phyloP scores from a whole-genome alignment of 495 filamentous ascomycete species.

The Cercophora sp. region DNA sequence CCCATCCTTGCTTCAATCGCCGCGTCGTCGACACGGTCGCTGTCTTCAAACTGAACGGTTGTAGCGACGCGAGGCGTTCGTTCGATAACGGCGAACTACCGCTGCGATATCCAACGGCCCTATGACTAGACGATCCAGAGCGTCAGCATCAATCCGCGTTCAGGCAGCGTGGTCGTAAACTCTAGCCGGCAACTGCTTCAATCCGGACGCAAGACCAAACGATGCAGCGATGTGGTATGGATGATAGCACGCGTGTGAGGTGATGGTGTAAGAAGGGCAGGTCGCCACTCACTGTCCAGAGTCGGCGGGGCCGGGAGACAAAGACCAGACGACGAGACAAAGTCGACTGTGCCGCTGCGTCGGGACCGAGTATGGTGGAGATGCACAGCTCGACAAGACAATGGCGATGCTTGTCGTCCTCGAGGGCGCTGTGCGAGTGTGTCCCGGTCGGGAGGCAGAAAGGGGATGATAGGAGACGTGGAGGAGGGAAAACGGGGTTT shows the following conservation, averaged over 20 bases:
- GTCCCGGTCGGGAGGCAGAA: not conserved
- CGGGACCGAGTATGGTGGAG: too few species aligned
- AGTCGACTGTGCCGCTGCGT: too few species aligned
- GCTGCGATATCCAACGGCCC: too few species aligned
- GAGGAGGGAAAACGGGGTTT: not conserved
- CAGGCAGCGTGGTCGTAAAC: not conserved
- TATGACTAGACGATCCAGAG: too few species aligned
- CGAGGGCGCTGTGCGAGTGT: not conserved
- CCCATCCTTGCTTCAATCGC: constrained; percentile 26
- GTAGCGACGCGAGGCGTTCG: too few species aligned
- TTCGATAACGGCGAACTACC: too few species aligned
- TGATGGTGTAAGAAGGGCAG: not conserved
- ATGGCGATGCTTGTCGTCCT: too few species aligned
- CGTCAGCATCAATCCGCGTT: not conserved
- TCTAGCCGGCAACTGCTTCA: not conserved
- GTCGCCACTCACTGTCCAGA: not conserved
- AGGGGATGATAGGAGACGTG: not conserved
- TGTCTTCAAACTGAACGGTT: too few species aligned
- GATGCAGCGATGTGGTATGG: not conserved
- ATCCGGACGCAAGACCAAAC: not conserved
- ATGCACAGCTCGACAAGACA: too few species aligned
- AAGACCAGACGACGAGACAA: too few species aligned
- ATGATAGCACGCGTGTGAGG: constrained; percentile 1
- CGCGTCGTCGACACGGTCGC: too few species aligned
- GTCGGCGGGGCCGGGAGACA: too few species aligned